These are phyloP conservation scores for Cenchrus purpureus DNA, from an alignment of 176 grass and related monocot genomes.

Conservation along the genomic window DNA sequence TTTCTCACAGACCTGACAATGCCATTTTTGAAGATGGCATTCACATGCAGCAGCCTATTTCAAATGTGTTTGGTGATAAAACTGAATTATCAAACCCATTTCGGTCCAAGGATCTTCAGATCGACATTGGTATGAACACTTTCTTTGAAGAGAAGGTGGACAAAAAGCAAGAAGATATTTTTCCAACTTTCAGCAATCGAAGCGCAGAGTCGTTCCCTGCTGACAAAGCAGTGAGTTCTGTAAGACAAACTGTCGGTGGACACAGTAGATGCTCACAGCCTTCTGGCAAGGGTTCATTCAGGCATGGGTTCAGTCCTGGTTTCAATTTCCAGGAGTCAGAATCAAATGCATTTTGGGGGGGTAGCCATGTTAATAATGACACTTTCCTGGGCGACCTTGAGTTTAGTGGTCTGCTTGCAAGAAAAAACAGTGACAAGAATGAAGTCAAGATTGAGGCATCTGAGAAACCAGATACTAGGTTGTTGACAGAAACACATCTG, in stretches of 20 bases:
- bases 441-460: conserved; percentile 24
- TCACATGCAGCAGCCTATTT: conserved; percentile 37
- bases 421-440: conserved; percentile 31
- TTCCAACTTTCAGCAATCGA: conserved; percentile 25
- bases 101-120: conserved; percentile 13
- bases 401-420: conserved; percentile 34
- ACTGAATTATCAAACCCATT: conserved; percentile 38
- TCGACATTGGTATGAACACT: conserved; percentile 41
- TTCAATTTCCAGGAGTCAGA: conserved; percentile 45
- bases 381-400: conserved; percentile 40
- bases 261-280: conserved; percentile 12
- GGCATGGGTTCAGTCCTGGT: conserved; percentile 45
- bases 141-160: conserved; percentile 45
- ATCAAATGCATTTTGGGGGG: conserved; percentile 39
- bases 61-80: conserved; percentile 45
- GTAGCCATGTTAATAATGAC: conserved; percentile 32
- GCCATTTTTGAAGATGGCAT: conserved; percentile 43
- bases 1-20: conserved; percentile 28
- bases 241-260: conserved; percentile 36
- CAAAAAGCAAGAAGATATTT: conserved; percentile 44
- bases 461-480: conserved; percentile 43
- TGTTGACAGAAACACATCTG: conserved; percentile 32
- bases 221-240: conserved; percentile 31
- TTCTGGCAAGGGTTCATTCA: conserved; percentile 46
- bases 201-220: conserved; percentile 30